Percentiles rank a stretch among this genome's conserved stretches.
Conservation (phyloP, 345 rosid genomes). For the Mallotus nudiflorus region DNA sequence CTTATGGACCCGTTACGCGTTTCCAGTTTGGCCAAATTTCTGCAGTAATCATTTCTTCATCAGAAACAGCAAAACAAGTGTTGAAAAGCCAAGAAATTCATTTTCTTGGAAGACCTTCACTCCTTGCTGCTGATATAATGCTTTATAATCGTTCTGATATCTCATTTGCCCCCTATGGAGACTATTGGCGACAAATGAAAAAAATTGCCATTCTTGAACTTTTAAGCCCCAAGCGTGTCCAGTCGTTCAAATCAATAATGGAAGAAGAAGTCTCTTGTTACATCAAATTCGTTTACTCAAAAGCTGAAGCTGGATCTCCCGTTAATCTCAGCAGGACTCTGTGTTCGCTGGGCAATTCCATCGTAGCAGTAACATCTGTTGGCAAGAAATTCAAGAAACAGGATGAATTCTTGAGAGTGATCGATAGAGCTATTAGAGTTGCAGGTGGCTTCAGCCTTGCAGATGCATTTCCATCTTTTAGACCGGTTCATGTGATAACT, state of each 20-base stretch:
- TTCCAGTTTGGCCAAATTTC: slow-evolving; percentile 7
- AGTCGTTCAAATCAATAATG: slow-evolving; percentile 20
- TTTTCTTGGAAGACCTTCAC: slow-evolving; percentile 22
- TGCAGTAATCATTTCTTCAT: slow-evolving; percentile 24
- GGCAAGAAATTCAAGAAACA: slow-evolving; percentile 18
- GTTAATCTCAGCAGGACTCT: slow-evolving; percentile 19
- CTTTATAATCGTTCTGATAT: slow-evolving; percentile 12
- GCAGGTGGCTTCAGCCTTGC: neutral
- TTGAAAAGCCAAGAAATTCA: slow-evolving; percentile 28
- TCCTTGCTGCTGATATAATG: neutral
- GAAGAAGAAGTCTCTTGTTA: slow-evolving; percentile 26
- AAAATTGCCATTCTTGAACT: slow-evolving; percentile 20
- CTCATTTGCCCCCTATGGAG: slow-evolving; percentile 25
- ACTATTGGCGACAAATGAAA: slow-evolving; percentile 30
- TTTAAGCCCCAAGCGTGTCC: slow-evolving; percentile 15
- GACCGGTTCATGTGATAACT: neutral
- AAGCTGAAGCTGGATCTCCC: slow-evolving; percentile 21
- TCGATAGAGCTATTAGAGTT: neutral
- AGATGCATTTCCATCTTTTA: neutral
- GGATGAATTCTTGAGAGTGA: slow-evolving; percentile 13
- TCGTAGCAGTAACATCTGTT: slow-evolving; percentile 28
- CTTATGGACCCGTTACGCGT: slow-evolving; percentile 18
- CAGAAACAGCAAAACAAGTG: slow-evolving; percentile 28
- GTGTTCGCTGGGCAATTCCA: slow-evolving; percentile 8
- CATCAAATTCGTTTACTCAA: neutral